Percentiles rank a stretch among this genome's conserved stretches.
Evolutionary conservation across 441 rosid genomes (phyloP).

Genomic region (Flueggea neowawraea): DNA sequence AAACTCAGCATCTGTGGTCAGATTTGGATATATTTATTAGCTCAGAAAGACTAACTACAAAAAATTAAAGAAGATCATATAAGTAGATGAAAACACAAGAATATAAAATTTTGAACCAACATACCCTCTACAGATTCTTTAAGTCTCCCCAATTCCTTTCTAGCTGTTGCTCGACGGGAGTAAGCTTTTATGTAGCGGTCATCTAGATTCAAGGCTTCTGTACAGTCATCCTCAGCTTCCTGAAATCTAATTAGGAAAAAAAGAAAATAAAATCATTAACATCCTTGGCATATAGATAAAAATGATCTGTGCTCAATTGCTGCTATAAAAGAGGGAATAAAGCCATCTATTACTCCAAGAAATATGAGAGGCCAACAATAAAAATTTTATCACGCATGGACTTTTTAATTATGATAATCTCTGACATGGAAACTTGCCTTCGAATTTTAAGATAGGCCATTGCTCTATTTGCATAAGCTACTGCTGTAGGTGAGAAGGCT

Average conservation of each 20-base stretch:
- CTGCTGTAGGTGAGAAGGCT: conserved; percentile 82
- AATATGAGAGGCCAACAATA: background rate
- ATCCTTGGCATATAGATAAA: no score
- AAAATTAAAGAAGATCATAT: background rate
- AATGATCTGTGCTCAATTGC: no score
- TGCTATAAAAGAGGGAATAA: background rate
- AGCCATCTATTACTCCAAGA: background rate
- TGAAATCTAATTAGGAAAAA: conserved; percentile 43
- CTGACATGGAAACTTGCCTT: conserved; percentile 36
- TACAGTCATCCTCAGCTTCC: conserved; percentile 90
- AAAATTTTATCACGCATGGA: background rate
- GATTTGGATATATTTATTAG: conserved; percentile 15
- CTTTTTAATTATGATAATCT: background rate
- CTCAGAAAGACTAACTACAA: conserved; percentile 14
- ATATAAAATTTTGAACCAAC: conserved; percentile 1
- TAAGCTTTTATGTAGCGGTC: conserved; percentile 89
- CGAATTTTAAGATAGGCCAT: conserved; percentile 91
- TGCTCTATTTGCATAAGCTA: conserved; percentile 89
- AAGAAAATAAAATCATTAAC: background rate
- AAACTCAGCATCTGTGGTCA: conserved; percentile 83
- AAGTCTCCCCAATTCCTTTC: conserved; percentile 68
- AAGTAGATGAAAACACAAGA: conserved; percentile 1
- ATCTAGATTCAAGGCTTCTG: conserved; percentile 90
- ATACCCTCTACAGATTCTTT: conserved; percentile 84
- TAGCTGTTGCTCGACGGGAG: conserved; percentile 90